A percentile compares a stretch with the other conserved stretches of the same genome.
Evolutionary conservation across 805 yeast genomes (phyloP).

Genomic region (Priceomyces haplophilus): DNA sequence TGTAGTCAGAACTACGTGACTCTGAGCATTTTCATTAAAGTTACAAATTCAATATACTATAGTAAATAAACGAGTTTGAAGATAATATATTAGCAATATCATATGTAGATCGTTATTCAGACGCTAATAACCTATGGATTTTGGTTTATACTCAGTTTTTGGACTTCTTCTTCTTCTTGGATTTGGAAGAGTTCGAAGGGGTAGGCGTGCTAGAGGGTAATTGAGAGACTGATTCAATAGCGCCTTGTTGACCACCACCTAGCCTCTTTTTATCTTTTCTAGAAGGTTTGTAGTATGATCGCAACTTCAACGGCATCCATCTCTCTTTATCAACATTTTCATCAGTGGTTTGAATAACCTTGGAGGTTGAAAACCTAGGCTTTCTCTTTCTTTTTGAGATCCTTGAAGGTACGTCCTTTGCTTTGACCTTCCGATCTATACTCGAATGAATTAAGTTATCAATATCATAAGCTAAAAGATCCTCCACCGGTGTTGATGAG

Average conservation of each 20-base stretch:
- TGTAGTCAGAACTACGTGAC: too few relatives aligned
- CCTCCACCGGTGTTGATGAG: conserved; percentile 22
- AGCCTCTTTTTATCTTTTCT: conserved; percentile 47
- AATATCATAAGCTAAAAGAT: conserved; percentile 30
- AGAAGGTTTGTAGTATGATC: conserved; percentile 79
- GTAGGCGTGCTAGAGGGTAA: conserved; percentile 3
- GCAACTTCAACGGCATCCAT: conserved; percentile 87
- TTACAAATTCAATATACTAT: too few relatives aligned
- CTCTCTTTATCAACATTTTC: conserved; percentile 57
- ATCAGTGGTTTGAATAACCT: conserved; percentile 23
- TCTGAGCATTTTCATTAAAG: too few relatives aligned
- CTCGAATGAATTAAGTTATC: conserved; percentile 24
- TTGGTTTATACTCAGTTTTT: conserved; percentile 21
- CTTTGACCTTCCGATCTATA: conserved; percentile 6
- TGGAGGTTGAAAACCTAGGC: conserved; percentile 27
- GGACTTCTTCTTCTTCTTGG: conserved; percentile 26
- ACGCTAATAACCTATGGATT: too few relatives aligned
- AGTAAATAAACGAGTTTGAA: too few relatives aligned
- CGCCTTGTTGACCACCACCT: conserved; percentile 27
- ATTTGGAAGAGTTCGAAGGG: conserved; percentile 7
- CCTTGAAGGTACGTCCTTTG: conserved; percentile 10
- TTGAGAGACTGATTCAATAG: conserved; percentile 15
- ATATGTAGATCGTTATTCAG: too few relatives aligned
- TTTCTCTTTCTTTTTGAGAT: conserved; percentile 22
- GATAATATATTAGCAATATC: too few relatives aligned